Evolutionary conservation across 2,329 filamentous ascomycete species (phyloP), one percentile per base, ranked within the genome.

Genomic region (Dissoconium aciculare): DNA sequence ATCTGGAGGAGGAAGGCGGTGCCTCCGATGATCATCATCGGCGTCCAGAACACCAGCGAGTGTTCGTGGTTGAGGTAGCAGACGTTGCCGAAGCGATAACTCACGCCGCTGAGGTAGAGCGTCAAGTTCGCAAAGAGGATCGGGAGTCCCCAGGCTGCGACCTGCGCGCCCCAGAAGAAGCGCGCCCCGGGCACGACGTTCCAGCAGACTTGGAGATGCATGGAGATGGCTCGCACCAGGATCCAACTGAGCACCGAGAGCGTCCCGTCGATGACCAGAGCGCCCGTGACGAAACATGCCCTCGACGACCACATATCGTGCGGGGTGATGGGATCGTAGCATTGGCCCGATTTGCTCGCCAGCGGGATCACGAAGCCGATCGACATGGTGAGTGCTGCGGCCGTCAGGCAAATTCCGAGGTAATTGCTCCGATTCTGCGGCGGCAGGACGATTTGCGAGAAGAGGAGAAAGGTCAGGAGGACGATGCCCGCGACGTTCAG

Each of bases 351-450:
- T 36, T 74, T 69, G 11, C 70, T 69, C 4, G 71, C 79, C 6
- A 92, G 64, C 0, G 84, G 83, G 16, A 93, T 70, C 33, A 91
- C 75, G 50, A 92, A 87, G 12, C 80, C 80, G 41, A 92, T 63
- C 74, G 87, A 40, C 69, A 92, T 78, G 30, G 84, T 63, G 28
- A 77, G 55, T 28, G 84, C 70, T 2, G 69, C 75, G 27, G 75
- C 54, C 0, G 78, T 74, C 25, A 92, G 64, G 47, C 80, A 82
- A 39, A 92, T 75, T 51, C 76, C 89, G 25, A 93, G 62, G 47
- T 91, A 93, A 51, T 92, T 82, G 26, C 83, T 69, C 47, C 79
- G 74, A 5, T 82, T 91, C 43, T 83, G 77, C 14, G 79, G 69
- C 0, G 84, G 82, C 13, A 94, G 63, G 10, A 76, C 64, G 6